phyloP scores from a whole-genome alignment of 2,329 filamentous ascomycete genomes.

The Furcasterigmium furcatum region DNA sequence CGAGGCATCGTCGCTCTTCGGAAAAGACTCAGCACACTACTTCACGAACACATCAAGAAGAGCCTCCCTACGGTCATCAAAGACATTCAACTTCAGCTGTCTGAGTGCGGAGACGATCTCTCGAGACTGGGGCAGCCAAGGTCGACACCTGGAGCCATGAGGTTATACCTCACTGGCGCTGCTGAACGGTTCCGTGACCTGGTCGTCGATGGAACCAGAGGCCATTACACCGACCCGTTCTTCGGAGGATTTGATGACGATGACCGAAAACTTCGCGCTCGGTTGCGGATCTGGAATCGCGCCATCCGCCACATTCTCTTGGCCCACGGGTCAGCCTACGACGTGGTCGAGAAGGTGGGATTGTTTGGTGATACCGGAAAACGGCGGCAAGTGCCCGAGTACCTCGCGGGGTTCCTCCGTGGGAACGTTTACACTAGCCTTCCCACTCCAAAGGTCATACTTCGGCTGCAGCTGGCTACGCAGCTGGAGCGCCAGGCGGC shows the following conservation, averaged over 20 bases:
- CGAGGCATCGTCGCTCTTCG: slow-evolving; percentile 27
- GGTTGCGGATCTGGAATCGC: slow-evolving; percentile 23
- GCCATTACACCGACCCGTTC: slow-evolving; percentile 29
- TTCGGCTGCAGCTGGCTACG: slow-evolving; percentile 8
- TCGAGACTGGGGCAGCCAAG: slow-evolving; percentile 15
- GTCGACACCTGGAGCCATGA: slow-evolving; percentile 17
- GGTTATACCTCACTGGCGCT: slow-evolving; percentile 28
- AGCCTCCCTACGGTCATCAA: slow-evolving; percentile 20
- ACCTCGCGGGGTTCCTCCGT: slow-evolving; percentile 22
- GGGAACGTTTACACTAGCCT: slow-evolving; percentile 19
- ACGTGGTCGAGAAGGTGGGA: background rate
- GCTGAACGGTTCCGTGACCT: slow-evolving; percentile 29
- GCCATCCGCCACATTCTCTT: slow-evolving; percentile 22
- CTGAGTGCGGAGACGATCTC: slow-evolving; percentile 14
- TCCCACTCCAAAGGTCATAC: slow-evolving; percentile 18
- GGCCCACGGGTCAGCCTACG: slow-evolving; percentile 16
- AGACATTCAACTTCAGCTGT: slow-evolving; percentile 20
- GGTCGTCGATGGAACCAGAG: slow-evolving; percentile 21
- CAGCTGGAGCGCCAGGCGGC: slow-evolving; percentile 28
- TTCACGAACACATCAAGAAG: slow-evolving; percentile 22
- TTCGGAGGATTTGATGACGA: slow-evolving; percentile 20
- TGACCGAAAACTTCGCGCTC: slow-evolving; percentile 22
- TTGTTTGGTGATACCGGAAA: slow-evolving; percentile 8
- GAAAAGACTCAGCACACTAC: slow-evolving; percentile 25
- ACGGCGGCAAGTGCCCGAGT: slow-evolving; percentile 12